Base-by-base conservation (phyloP, 2,329 filamentous ascomycete species). In the Scytalidium sp. region DNA sequence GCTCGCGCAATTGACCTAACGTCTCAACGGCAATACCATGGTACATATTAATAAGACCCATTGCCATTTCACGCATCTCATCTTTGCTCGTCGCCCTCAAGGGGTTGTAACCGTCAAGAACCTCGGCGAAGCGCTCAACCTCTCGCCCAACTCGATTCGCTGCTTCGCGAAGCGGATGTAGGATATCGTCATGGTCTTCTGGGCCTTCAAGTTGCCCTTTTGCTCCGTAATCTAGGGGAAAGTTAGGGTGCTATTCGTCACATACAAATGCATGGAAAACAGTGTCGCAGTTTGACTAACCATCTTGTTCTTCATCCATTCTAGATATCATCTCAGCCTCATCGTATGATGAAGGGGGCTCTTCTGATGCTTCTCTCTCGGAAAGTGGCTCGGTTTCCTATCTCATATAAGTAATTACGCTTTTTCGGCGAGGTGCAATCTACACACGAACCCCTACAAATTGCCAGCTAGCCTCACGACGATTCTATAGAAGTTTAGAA, bases 101-200 rank as follows among this genome's bases (percentile, higher is more conserved):
- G 59, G 61, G 84, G 70, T 73, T 78, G 67, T 91, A 93, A 48
- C 83, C 79, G 70, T 97, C 92, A 19, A 97, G 78, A 46, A 83
- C 81, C 64, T 88, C 86, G 32, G 92, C 91, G 64, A 97, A 97
- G 41, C 83, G 79, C 70, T 96, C 90, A 51, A 96, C 89, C 68
- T 96, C 90, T 54, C 85, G 83, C 45, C 88, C 87, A 25, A 89
- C 83, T 41, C 81, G 78, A 57, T 89, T 81, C 52, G 83, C 83
- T 58, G 84, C 82, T 56, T 80, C 76, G 64, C 81, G 81, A 56
- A 87, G 70, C 17, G 81, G 81, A 57, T 81, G 77, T 23, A 85
- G 67, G 25, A 76, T 69, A 54, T 75, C 72, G 20, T 73, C 69
- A 15, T 70, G 68, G 27, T 73, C 74, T 48, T 73, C 57, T 3